phyloP scores from a whole-genome alignment of 1,284 basidiomycete species.

The Ganoderma sinense region DNA sequence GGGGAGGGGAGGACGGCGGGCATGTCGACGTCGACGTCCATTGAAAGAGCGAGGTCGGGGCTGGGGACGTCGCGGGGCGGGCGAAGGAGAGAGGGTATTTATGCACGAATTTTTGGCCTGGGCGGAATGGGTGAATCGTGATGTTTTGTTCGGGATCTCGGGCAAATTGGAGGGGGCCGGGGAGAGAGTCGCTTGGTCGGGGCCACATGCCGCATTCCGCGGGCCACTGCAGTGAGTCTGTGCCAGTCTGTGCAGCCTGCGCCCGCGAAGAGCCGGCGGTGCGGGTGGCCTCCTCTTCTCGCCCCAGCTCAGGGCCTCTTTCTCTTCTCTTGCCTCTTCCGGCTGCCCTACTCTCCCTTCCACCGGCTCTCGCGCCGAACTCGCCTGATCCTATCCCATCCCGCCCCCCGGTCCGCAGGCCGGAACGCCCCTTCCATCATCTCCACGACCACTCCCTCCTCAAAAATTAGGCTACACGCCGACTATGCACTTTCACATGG shows the following conservation, averaged over 20 bases:
- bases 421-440: slow-evolving; percentile 12
- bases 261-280: slow-evolving; percentile 2
- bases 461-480: slow-evolving; percentile 21
- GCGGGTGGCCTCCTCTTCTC: slow-evolving; percentile 4
- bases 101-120: slow-evolving; percentile 10
- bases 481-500: slow-evolving; percentile 14
- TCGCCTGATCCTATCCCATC: slow-evolving; percentile 1
- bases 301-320: not conserved
- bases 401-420: slow-evolving; percentile 4
- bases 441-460: not conserved
- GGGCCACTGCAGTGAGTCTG: not conserved
- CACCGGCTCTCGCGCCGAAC: slow-evolving; percentile 3
- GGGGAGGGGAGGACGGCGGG: slow-evolving; percentile 15
- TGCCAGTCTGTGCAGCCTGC: not conserved
- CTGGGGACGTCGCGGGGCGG: slow-evolving; percentile 1
- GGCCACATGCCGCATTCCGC: slow-evolving; percentile 13
- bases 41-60: not conserved
- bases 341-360: not conserved
- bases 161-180: slow-evolving; percentile 7
- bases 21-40: slow-evolving; percentile 33
- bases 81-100: slow-evolving; percentile 14
- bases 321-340: not conserved
- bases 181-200: slow-evolving; percentile 11
- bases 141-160: slow-evolving; percentile 14
- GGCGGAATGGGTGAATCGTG: slow-evolving; percentile 12